Conservation (phyloP, 2,329 filamentous ascomycete genomes). For the Myriosclerotinia curreyana region DNA sequence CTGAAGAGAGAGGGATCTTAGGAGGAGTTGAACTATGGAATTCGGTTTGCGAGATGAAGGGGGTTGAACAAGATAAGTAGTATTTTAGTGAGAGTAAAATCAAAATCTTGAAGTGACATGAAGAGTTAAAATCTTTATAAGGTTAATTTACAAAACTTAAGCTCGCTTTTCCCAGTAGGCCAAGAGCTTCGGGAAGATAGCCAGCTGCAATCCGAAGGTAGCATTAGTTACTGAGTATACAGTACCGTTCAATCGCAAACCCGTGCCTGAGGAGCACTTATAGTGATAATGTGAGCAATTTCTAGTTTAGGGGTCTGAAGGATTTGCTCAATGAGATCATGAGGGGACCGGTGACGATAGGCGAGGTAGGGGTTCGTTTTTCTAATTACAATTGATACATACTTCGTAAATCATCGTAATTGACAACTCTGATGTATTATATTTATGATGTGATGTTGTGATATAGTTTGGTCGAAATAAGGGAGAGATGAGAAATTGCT, state of each 20-base stretch:
- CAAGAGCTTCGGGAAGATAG: neutral
- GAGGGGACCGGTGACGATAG: neutral
- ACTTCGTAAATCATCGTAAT: neutral
- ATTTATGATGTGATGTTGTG: neutral
- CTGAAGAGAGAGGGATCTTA: neutral
- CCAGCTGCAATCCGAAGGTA: neutral
- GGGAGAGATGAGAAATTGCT: neutral
- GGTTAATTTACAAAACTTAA: too few relatives aligned
- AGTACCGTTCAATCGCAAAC: neutral
- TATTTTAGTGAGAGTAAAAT: too few relatives aligned
- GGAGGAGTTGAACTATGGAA: too few relatives aligned
- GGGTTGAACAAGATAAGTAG: too few relatives aligned
- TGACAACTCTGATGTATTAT: neutral
- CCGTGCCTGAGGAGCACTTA: neutral
- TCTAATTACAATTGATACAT: neutral
- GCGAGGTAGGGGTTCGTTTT: neutral
- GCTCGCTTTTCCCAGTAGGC: too few relatives aligned
- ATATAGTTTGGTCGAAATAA: neutral
- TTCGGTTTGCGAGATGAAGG: neutral
- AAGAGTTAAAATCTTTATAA: neutral
- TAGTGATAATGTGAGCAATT: neutral
- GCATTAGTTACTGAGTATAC: neutral
- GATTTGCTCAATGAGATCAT: slow-evolving; percentile 6
- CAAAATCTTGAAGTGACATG: neutral
- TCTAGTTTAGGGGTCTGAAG: neutral